These are phyloP conservation scores for Curvularia verruculosa DNA, from an alignment of 2,329 filamentous ascomycete species.

Conservation along the genomic window DNA sequence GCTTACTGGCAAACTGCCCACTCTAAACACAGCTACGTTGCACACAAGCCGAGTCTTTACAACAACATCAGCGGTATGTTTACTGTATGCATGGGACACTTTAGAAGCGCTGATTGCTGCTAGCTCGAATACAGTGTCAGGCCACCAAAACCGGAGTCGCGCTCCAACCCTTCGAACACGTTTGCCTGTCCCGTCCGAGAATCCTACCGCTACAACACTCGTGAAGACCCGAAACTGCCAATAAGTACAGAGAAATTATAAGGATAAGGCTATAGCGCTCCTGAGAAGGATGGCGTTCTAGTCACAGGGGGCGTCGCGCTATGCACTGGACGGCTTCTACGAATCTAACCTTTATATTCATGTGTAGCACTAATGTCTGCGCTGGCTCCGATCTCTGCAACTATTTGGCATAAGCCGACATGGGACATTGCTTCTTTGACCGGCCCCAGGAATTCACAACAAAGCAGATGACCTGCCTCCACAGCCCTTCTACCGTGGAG, in stretches of 20 bases:
- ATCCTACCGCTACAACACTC: neutral
- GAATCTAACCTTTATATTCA: neutral
- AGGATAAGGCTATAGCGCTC: neutral
- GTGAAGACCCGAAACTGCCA: neutral
- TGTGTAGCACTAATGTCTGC: conserved; percentile 10
- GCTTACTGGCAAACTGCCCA: neutral
- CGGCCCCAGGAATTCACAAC: neutral
- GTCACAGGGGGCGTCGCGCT: neutral
- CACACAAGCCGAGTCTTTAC: neutral
- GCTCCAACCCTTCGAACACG: neutral
- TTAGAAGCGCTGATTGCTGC: neutral
- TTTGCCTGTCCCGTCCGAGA: neutral
- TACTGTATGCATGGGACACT: neutral
- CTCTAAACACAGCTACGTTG: too few relatives aligned
- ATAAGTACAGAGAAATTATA: neutral
- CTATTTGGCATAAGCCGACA: conserved; percentile 5
- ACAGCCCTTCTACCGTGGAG: neutral
- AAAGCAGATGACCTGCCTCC: neutral
- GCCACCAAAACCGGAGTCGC: neutral
- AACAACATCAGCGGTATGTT: neutral
- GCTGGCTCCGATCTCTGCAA: conserved; percentile 3
- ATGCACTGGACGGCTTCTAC: neutral
- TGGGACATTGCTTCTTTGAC: neutral
- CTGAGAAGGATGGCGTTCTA: neutral
- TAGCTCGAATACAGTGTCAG: neutral